Evolutionary conservation across 805 yeast genomes (phyloP), one percentile per base, ranked within the genome.

Genomic region (Metschnikowia amazonensis): DNA sequence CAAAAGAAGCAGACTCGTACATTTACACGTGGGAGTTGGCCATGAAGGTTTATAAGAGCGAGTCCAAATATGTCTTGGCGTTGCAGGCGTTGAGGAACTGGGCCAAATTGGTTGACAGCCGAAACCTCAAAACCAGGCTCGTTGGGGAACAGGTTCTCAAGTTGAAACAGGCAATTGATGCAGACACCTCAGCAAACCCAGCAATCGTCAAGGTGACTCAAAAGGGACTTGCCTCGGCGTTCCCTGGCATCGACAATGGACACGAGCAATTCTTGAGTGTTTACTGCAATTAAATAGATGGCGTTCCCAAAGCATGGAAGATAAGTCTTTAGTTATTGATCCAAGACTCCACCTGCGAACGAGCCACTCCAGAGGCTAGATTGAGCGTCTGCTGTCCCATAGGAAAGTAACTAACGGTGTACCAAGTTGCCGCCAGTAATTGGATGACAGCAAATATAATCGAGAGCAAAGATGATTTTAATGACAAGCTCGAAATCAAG

Each of bases 331-430:
- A 68, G 11, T 64, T 49, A 40, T 59, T 69, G 33, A 72, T 64
- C 76, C 76, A 72, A 27, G 64, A 60, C 48, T 67, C 75, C 2
- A 70, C 76, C 53, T 71, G 76, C 29, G 69, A 60, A 43, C 74
- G 56, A 13, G 76, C 76, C 24, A 72, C 76, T 9, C 60, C 59
- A 3, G 73, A 61, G 1, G 76, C 76, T 43, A 72, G 53, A 42
- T 63, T 68, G 41, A 72, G 57, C 0, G 76, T 71, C 49, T 71
- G 76, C 20, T 60, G 61, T 7, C 76, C 76, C 69, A 71, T 57
- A n/a, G 76, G 76, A 52, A 72, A 72, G 56, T 72, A 72, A 49
- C 75, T 70, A 20, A 72, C 73, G 2, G 76, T 68, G 55, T 72
- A 72, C 76, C 76, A 71, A 4, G 69, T 43, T 3, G 71, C 75